phyloP scores from a whole-genome alignment of 2,329 filamentous ascomycete genomes.

The Pezicula carpinea region DNA sequence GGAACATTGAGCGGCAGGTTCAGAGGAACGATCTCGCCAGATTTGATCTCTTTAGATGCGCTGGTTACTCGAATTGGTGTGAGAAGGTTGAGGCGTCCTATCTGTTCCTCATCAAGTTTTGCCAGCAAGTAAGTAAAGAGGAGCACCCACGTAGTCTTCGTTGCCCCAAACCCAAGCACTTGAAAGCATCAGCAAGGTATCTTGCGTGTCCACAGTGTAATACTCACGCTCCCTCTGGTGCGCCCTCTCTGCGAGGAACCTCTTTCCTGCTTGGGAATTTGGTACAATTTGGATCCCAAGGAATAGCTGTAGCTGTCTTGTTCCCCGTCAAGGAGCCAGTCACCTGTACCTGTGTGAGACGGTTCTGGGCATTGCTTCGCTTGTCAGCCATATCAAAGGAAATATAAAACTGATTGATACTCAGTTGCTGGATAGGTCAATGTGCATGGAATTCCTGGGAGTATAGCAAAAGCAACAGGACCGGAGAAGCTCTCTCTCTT shows the following conservation, averaged over 20 bases:
- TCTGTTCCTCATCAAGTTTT: slow-evolving; percentile 14
- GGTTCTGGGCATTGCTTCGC: slow-evolving; percentile 13
- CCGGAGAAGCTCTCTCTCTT: not conserved
- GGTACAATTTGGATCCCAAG: slow-evolving; percentile 25
- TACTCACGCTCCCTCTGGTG: slow-evolving; percentile 25
- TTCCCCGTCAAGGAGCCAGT: slow-evolving; percentile 20
- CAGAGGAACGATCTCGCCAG: slow-evolving; percentile 34
- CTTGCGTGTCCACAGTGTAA: not conserved
- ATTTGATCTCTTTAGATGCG: slow-evolving; percentile 36
- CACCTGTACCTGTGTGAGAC: slow-evolving; percentile 21
- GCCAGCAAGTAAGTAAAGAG: not conserved
- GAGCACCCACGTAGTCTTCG: slow-evolving; percentile 22
- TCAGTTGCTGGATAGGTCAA: not conserved
- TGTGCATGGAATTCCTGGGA: not conserved
- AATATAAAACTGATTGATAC: not conserved
- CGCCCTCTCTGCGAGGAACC: slow-evolving; percentile 23
- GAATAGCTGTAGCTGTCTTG: slow-evolving; percentile 21
- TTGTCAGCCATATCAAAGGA: slow-evolving; percentile 14
- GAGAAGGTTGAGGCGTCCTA: slow-evolving; percentile 42
- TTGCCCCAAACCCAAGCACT: slow-evolving; percentile 29
- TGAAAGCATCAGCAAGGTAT: not conserved
- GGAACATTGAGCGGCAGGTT: slow-evolving; percentile 21
- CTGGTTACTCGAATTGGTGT: slow-evolving; percentile 37
- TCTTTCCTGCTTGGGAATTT: slow-evolving; percentile 25
- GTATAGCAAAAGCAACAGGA: slow-evolving; percentile 1